Evolutionary conservation across 2,329 filamentous ascomycete species (phyloP).

Genomic region (Colletotrichum tropicicola): DNA sequence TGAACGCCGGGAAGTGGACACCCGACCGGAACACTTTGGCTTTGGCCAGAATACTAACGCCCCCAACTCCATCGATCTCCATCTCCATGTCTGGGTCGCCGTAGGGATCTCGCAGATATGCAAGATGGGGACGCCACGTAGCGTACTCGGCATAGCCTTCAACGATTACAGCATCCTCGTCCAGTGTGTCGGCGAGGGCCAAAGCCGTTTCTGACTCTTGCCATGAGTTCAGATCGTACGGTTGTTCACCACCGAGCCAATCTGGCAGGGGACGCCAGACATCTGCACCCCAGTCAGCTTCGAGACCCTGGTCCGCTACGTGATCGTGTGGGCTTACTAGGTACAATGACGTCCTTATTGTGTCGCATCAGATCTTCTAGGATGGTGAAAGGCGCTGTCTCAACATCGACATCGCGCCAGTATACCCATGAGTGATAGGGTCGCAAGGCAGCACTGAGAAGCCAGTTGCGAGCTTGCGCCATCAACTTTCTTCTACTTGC

Average conservation of each 20-base stretch:
- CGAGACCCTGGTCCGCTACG: no score
- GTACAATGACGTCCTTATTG: conserved; percentile 98
- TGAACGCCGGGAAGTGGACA: conserved; percentile 97
- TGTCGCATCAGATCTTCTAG: conserved; percentile 98
- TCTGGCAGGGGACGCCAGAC: conserved; percentile 99
- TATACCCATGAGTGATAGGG: conserved; percentile 99
- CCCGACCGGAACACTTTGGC: conserved; percentile 94
- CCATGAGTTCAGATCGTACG: conserved; percentile 98
- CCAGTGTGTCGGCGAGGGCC: conserved; percentile 90
- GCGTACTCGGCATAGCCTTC: conserved; percentile 99
- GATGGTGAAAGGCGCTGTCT: conserved; percentile 96
- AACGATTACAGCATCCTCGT: conserved; percentile 98
- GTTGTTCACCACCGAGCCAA: conserved; percentile 98
- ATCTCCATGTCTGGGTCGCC: conserved; percentile 99
- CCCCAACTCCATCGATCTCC: conserved; percentile 98
- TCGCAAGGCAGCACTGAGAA: conserved; percentile 89
- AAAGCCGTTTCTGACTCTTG: conserved; percentile 98
- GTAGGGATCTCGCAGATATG: conserved; percentile 95
- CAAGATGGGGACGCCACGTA: conserved; percentile 96
- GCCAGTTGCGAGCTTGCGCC: conserved; percentile 97
- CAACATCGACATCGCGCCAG: conserved; percentile 98
- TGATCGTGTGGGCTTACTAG: conserved; percentile 73
- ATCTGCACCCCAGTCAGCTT: conserved; percentile 62
- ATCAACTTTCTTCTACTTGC: conserved; percentile 94
- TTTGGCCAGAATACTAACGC: conserved; percentile 96